A percentile compares a stretch with the other conserved stretches of the same genome.
Evolutionary conservation across 2,329 filamentous ascomycete genomes (phyloP).

Genomic region (Hypomyces perniciosus): DNA sequence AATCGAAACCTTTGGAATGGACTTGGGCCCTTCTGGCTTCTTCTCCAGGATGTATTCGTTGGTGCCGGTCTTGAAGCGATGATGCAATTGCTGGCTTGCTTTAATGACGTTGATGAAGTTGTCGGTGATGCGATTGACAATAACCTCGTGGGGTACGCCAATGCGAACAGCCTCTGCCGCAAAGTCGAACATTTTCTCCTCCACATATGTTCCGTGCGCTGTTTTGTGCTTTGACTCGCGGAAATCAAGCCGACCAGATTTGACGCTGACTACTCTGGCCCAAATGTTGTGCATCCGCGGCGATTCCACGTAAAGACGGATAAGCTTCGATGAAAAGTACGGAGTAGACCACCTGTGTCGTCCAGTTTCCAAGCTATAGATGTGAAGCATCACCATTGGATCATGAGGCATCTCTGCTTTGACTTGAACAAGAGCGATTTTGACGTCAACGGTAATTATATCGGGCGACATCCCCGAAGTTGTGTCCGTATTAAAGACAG

Average conservation of each 20-base stretch:
- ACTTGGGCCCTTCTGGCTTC: constrained; percentile 76
- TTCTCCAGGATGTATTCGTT: constrained; percentile 87
- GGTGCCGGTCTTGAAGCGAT: constrained; percentile 81
- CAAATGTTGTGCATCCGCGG: constrained; percentile 78
- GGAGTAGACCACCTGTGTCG: constrained; percentile 83
- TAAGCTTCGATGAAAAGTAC: constrained; percentile 68
- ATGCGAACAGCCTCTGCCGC: constrained; percentile 79
- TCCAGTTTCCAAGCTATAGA: constrained; percentile 76
- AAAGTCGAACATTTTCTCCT: constrained; percentile 80
- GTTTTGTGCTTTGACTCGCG: constrained; percentile 69
- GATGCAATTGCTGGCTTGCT: constrained; percentile 82
- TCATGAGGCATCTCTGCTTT: constrained; percentile 86
- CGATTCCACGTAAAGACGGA: constrained; percentile 81
- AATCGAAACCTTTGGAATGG: constrained; percentile 78
- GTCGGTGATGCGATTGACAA: constrained; percentile 87
- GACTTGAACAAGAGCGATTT: constrained; percentile 73
- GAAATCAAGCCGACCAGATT: constrained; percentile 72
- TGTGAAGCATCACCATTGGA: constrained; percentile 84
- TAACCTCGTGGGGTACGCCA: constrained; percentile 84
- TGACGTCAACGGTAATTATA: constrained; percentile 75
- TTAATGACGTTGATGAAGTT: constrained; percentile 87
- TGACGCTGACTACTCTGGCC: constrained; percentile 81
- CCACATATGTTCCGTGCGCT: constrained; percentile 48
- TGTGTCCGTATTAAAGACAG: constrained; percentile 24
- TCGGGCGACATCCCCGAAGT: constrained; percentile 44